These are phyloP conservation scores for Phytophthora pinifolia DNA, from an alignment of 352 stramenopile genomes.

Conservation along the genomic window DNA sequence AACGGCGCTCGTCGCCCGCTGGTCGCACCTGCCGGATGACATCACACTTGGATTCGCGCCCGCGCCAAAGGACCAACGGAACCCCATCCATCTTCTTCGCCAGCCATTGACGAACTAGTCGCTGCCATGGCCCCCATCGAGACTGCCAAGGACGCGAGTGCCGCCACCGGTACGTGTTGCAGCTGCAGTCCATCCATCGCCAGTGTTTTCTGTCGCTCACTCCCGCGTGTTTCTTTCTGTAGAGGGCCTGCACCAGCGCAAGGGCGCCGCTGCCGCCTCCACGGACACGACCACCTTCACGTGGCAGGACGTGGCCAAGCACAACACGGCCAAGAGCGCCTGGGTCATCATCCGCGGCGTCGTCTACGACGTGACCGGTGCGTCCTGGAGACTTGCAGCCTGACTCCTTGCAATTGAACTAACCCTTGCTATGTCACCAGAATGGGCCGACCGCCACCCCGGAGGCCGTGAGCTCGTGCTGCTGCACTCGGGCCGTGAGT, in stretches of 20 bases:
- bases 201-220: not conserved
- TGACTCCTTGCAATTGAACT: conserved; percentile 1
- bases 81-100: conserved; percentile 8
- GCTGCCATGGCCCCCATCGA: conserved; percentile 39
- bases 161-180: conserved; percentile 23
- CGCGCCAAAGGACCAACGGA: conserved; percentile 28
- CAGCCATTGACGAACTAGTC: conserved; percentile 14
- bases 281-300: conserved; percentile 66
- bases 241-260: conserved; percentile 67
- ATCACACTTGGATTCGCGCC: conserved; percentile 40
- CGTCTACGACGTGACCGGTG: conserved; percentile 94
- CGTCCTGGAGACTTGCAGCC: conserved; percentile 9
- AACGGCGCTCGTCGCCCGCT: conserved; percentile 2
- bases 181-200: no score
- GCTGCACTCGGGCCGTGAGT: conserved; percentile 80
- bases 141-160: conserved; percentile 20
- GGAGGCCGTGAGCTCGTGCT: conserved; percentile 81
- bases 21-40: conserved; percentile 20
- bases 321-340: conserved; percentile 94
- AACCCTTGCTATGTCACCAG: conserved; percentile 20
- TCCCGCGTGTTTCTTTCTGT: not conserved
- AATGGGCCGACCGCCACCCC: conserved; percentile 83
- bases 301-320: conserved; percentile 95
- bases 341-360: conserved; percentile 95
- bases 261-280: conserved; percentile 26